phyloP scores from a whole-genome alignment of 169 alveolate species.

The Plasmodium yoelii region DNA sequence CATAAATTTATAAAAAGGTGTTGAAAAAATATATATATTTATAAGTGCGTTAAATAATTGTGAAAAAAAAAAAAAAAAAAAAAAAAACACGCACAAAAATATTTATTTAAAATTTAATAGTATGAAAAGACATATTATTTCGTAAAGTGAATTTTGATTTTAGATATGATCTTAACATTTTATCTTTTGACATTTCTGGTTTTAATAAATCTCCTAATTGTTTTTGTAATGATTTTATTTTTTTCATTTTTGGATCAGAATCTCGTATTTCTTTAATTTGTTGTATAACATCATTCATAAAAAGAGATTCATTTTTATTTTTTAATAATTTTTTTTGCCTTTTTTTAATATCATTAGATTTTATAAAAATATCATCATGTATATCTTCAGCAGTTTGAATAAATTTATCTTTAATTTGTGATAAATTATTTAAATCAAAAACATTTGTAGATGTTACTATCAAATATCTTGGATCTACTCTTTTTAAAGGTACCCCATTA shows the following conservation, averaged over 20 bases:
- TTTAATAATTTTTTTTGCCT: slow-evolving; percentile 87
- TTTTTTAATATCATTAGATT: slow-evolving; percentile 85
- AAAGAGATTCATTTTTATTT: slow-evolving; percentile 83
- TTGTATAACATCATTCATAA: slow-evolving; percentile 85
- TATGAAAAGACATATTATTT: slow-evolving; percentile 93
- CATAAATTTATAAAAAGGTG: not conserved
- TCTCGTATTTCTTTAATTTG: slow-evolving; percentile 77
- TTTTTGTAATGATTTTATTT: slow-evolving; percentile 82
- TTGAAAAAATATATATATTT: not conserved
- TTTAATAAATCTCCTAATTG: slow-evolving; percentile 81
- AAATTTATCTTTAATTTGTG: slow-evolving; percentile 79
- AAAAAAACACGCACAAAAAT: not conserved
- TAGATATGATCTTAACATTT: slow-evolving; percentile 87
- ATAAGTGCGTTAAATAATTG: not conserved
- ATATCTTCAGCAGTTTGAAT: slow-evolving; percentile 78
- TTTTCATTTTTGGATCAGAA: slow-evolving; percentile 37
- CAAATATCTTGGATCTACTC: slow-evolving; percentile 97
- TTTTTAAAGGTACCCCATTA: slow-evolving; percentile 98
- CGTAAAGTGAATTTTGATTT: slow-evolving; percentile 92
- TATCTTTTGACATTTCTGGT: slow-evolving; percentile 82
- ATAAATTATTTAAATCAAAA: slow-evolving; percentile 84
- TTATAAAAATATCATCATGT: slow-evolving; percentile 83
- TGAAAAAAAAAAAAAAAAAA: not conserved
- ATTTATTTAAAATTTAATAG: slow-evolving; percentile 89
- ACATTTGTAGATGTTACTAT: slow-evolving; percentile 96